These are phyloP conservation scores for Pholiota conissans DNA, from an alignment of 768 basidiomycete genomes.

Conservation along the genomic window DNA sequence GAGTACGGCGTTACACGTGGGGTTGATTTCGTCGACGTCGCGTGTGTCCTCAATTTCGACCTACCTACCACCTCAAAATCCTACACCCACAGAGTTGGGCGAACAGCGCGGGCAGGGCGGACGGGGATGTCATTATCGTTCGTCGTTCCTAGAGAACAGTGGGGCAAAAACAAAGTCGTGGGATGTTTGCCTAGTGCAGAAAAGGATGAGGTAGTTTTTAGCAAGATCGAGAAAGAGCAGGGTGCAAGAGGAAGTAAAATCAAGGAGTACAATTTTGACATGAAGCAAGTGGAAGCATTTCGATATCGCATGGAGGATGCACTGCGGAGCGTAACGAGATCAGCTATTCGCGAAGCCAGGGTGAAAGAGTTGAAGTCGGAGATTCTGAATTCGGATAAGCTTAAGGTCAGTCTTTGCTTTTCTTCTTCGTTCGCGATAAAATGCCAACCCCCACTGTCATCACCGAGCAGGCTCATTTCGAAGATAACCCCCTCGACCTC, in stretches of 20 bases:
- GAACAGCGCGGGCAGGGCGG: conserved; percentile 94
- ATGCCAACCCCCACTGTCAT: neutral
- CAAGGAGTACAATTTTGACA: conserved; percentile 92
- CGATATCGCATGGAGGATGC: conserved; percentile 98
- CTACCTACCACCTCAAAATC: conserved; percentile 84
- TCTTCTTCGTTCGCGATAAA: neutral
- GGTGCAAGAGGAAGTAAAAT: conserved; percentile 57
- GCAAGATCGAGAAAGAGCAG: conserved; percentile 76
- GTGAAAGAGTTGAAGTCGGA: conserved; percentile 93
- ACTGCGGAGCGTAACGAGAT: conserved; percentile 82
- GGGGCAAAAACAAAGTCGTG: conserved; percentile 76
- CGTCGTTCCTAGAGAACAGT: conserved; percentile 67
- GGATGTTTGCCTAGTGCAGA: conserved; percentile 67
- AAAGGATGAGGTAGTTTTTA: conserved; percentile 76
- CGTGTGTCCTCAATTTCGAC: conserved; percentile 98
- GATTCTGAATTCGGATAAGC: conserved; percentile 92
- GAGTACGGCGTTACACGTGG: conserved; percentile 96
- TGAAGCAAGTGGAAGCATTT: conserved; percentile 96
- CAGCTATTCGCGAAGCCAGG: conserved; percentile 85
- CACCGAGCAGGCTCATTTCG: conserved; percentile 98
- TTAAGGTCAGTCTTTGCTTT: conserved; percentile 64
- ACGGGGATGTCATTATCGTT: conserved; percentile 92
- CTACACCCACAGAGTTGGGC: conserved; percentile 94
- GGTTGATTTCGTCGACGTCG: conserved; percentile 94
- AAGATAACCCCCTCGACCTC: conserved; percentile 93